Evolutionary conservation across 345 rosid species (phyloP).

Genomic region (Moricandia arvensis): DNA sequence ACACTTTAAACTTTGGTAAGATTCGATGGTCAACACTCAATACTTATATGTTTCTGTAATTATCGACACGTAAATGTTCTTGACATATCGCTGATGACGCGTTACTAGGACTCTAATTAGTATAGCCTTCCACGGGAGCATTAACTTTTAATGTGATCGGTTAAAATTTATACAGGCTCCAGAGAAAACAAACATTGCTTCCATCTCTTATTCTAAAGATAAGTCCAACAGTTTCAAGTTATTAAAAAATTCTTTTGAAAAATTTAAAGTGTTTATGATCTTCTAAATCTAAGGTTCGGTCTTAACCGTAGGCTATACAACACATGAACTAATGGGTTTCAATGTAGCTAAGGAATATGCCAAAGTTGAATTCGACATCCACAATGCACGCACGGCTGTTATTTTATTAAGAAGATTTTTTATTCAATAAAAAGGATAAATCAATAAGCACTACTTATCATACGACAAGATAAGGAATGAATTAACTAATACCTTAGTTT

Average conservation of each 20-base stretch:
- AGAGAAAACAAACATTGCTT: no score
- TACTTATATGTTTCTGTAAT: neutral
- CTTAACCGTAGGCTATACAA: neutral
- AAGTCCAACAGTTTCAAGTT: no score
- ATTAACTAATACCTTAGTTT: neutral
- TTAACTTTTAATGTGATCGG: neutral
- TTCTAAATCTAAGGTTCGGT: no score
- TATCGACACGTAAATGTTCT: neutral
- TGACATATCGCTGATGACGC: neutral
- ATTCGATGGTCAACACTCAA: neutral
- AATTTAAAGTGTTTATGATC: no score
- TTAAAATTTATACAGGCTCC: neutral
- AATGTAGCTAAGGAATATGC: conserved; percentile 2
- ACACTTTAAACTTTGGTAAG: neutral
- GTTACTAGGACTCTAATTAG: neutral
- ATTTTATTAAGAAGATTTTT: neutral
- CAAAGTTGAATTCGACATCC: conserved; percentile 24
- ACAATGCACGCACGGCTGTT: conserved; percentile 23
- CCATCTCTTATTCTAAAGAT: no score
- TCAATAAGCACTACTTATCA: neutral
- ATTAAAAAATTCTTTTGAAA: no score
- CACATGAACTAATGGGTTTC: neutral
- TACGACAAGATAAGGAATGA: neutral
- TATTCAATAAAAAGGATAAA: neutral
- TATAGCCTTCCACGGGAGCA: neutral